Evolutionary conservation across 169 alveolate genomes (phyloP).

Genomic region (Plasmodium chabaudi): DNA sequence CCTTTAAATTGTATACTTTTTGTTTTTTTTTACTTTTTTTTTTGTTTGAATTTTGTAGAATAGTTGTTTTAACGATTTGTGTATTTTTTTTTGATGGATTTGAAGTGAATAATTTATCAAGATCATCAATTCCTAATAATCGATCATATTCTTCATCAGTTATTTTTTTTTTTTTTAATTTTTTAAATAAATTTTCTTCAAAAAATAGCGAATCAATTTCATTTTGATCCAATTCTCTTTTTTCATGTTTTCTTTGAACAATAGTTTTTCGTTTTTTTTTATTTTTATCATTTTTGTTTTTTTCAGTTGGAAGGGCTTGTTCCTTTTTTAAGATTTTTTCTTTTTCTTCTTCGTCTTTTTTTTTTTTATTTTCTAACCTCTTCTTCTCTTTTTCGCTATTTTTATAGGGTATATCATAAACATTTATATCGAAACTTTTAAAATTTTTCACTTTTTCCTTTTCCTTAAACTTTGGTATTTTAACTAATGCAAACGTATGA

Average conservation of each 20-base stretch:
- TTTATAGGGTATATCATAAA: constrained; percentile 47
- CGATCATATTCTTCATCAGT: constrained; percentile 51
- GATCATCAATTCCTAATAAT: constrained; percentile 27
- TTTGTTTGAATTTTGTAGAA: neutral
- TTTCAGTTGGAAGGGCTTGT: neutral
- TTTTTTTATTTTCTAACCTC: constrained; percentile 39
- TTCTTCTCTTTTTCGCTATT: constrained; percentile 28
- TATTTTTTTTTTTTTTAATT: constrained; percentile 70
- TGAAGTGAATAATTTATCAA: constrained; percentile 39
- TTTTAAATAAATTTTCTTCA: constrained; percentile 63
- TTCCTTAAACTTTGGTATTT: constrained; percentile 50
- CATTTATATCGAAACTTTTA: constrained; percentile 19
- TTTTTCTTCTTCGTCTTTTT: constrained; percentile 1
- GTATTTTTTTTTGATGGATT: constrained; percentile 8
- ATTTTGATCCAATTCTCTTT: constrained; percentile 61
- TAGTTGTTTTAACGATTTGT: constrained; percentile 3
- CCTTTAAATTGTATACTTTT: constrained; percentile 36
- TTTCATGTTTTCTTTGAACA: constrained; percentile 68
- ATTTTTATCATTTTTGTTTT: constrained; percentile 19
- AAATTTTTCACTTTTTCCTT: constrained; percentile 39
- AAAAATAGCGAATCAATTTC: constrained; percentile 58
- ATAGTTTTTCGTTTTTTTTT: constrained; percentile 52
- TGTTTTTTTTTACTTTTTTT: constrained; percentile 35
- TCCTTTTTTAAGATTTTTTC: neutral
- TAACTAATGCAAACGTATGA: constrained; percentile 38